These are phyloP conservation scores for Selaginella moellendorffii DNA, from an alignment of 75 land plant species.

Conservation along the genomic window DNA sequence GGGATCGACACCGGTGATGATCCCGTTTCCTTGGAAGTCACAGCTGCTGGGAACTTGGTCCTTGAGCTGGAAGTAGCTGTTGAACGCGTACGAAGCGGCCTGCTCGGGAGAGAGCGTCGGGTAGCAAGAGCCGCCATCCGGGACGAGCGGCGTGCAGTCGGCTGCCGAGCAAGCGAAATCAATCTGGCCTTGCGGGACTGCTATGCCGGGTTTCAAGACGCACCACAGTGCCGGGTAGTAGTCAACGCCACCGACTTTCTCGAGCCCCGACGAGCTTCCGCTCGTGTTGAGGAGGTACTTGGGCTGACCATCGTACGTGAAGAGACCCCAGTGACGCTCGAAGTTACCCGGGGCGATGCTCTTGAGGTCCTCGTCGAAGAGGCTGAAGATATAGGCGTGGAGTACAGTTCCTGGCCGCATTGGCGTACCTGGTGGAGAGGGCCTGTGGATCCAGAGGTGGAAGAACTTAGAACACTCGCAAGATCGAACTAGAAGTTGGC, in stretches of 20 bases:
- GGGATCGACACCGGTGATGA: constrained; percentile 42
- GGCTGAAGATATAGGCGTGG: constrained; percentile 41
- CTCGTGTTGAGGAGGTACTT: constrained; percentile 44
- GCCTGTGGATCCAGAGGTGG: constrained; percentile 26
- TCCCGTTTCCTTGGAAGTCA: constrained; percentile 1
- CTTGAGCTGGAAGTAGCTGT: constrained; percentile 64
- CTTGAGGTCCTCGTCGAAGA: constrained; percentile 59
- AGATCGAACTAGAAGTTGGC: background rate
- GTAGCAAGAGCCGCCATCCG: constrained; percentile 3
- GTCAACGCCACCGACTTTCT: background rate
- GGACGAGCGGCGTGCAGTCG: background rate
- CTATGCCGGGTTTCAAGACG: background rate
- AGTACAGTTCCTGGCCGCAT: constrained; percentile 22
- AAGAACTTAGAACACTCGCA: constrained; percentile 13
- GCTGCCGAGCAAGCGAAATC: background rate
- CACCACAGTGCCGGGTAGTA: constrained; percentile 1
- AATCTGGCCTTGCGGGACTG: background rate
- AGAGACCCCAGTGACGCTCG: constrained; percentile 75
- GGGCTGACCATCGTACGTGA: constrained; percentile 42
- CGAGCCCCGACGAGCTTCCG: background rate
- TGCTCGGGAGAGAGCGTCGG: background rate
- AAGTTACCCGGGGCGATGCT: constrained; percentile 51
- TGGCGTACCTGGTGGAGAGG: constrained; percentile 42
- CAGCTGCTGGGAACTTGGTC: constrained; percentile 34
- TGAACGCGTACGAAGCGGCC: constrained; percentile 76